A percentile compares a stretch with the other conserved stretches of the same genome.
Evolutionary conservation across 768 basidiomycete genomes (phyloP).

Genomic region (Agaricus subrufescens): DNA sequence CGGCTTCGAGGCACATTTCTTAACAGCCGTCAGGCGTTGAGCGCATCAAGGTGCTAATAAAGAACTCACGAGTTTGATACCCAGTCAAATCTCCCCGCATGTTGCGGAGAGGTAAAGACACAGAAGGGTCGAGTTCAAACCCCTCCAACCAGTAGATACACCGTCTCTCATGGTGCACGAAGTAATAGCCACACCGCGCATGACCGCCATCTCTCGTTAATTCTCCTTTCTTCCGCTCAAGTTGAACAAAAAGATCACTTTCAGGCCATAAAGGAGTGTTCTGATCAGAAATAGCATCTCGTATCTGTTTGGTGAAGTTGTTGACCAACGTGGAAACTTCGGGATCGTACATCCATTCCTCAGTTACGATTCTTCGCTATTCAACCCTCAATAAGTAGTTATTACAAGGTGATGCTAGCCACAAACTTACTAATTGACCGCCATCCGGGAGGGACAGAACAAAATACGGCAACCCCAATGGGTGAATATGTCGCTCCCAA

Average conservation of each 20-base stretch:
- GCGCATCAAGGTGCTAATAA: not conserved
- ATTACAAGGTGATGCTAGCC: no score
- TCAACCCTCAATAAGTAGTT: no score
- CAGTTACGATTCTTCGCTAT: no score
- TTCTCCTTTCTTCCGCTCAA: not conserved
- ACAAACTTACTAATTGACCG: no score
- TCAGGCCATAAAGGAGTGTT: not conserved
- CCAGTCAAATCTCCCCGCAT: not conserved
- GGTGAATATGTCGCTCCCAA: not conserved
- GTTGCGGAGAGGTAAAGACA: not conserved
- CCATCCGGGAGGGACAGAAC: no score
- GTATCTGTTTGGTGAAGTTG: not conserved
- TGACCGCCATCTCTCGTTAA: not conserved
- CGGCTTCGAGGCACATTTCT: not conserved
- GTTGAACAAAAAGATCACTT: constrained; percentile 5
- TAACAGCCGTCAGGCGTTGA: not conserved
- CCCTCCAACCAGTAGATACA: constrained; percentile 3
- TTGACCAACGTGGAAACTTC: not conserved
- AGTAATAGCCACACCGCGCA: constrained; percentile 1
- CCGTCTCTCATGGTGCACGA: not conserved
- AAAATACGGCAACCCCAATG: not conserved
- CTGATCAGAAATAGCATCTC: not conserved
- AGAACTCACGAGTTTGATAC: not conserved
- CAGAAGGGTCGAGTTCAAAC: not conserved
- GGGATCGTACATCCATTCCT: not conserved